Evolutionary conservation across 140 eudicot species (phyloP).

Genomic region (Bidens hawaiensis): DNA sequence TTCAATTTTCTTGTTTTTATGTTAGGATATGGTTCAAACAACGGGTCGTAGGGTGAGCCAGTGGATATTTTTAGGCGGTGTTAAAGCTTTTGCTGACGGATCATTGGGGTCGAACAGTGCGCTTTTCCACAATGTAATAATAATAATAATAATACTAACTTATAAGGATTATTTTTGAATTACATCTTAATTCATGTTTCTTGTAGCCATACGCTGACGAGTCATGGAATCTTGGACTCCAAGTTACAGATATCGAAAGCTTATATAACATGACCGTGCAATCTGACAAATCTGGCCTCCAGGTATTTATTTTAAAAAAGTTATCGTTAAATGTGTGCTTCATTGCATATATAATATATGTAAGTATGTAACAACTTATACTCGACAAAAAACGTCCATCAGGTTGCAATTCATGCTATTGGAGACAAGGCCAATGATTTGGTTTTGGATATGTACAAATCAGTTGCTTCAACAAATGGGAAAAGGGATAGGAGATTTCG

Average conservation of each 20-base stretch:
- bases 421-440: slow-evolving; percentile 89
- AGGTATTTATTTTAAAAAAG: too few relatives aligned
- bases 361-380: not conserved
- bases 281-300: slow-evolving; percentile 80
- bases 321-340: slow-evolving; percentile 10
- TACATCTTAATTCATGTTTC: slow-evolving; percentile 4
- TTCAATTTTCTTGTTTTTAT: slow-evolving; percentile 1
- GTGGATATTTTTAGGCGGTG: slow-evolving; percentile 86
- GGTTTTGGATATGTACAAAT: slow-evolving; percentile 74
- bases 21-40: slow-evolving; percentile 53
- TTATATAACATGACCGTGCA: slow-evolving; percentile 61
- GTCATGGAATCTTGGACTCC: slow-evolving; percentile 73
- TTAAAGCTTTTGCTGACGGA: slow-evolving; percentile 93
- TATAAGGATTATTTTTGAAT: not conserved
- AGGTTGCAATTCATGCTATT: slow-evolving; percentile 96
- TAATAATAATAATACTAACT: not conserved
- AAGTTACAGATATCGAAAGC: slow-evolving; percentile 64
- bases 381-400: slow-evolving; percentile 2
- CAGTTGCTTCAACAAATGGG: slow-evolving; percentile 62
- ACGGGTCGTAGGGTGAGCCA: slow-evolving; percentile 64
- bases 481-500: slow-evolving; percentile 72
- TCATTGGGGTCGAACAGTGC: slow-evolving; percentile 97
- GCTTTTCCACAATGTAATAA: slow-evolving; percentile 65
- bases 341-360: not conserved
- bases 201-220: slow-evolving; percentile 80